Conservation (phyloP, 2,329 filamentous ascomycete species). For the Hypoxylon sp. region DNA sequence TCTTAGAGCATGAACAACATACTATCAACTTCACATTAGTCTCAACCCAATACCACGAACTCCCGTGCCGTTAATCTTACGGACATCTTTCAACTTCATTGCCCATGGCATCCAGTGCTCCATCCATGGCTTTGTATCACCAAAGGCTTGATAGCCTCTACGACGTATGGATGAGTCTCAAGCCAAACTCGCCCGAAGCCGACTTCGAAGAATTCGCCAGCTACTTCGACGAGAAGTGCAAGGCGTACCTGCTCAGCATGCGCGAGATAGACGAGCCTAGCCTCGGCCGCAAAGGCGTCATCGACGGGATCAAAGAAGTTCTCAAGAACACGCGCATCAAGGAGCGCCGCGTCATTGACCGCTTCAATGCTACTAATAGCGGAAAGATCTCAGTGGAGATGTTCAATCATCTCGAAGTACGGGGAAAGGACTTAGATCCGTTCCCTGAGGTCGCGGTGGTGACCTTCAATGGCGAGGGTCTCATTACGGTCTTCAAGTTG, state of each 20-base stretch:
- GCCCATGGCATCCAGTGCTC: not conserved
- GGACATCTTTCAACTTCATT: not conserved
- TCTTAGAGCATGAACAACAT: not conserved
- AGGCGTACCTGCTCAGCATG: slow-evolving; percentile 28
- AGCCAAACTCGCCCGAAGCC: slow-evolving; percentile 5
- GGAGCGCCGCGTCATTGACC: slow-evolving; percentile 25
- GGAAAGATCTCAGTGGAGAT: slow-evolving; percentile 35
- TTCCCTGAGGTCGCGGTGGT: slow-evolving; percentile 16
- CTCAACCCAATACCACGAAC: not conserved
- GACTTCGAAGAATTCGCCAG: slow-evolving; percentile 17
- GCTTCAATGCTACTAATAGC: slow-evolving; percentile 19
- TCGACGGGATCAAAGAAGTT: slow-evolving; percentile 25
- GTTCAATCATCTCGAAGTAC: slow-evolving; percentile 10
- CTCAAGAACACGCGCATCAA: slow-evolving; percentile 18
- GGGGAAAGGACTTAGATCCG: not conserved
- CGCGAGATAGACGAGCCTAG: slow-evolving; percentile 19
- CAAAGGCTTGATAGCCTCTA: slow-evolving; percentile 27
- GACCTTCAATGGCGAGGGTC: slow-evolving; percentile 14
- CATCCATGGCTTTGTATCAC: slow-evolving; percentile 1
- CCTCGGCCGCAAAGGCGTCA: slow-evolving; percentile 23
- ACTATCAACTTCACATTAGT: not conserved
- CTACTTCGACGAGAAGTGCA: slow-evolving; percentile 29
- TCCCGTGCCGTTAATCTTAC: not conserved
- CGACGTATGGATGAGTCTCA: slow-evolving; percentile 15
- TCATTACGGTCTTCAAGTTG: slow-evolving; percentile 30